These are phyloP conservation scores for Phaeosphaeria sp. DNA, from an alignment of 2,329 filamentous ascomycete genomes.

Conservation along the genomic window DNA sequence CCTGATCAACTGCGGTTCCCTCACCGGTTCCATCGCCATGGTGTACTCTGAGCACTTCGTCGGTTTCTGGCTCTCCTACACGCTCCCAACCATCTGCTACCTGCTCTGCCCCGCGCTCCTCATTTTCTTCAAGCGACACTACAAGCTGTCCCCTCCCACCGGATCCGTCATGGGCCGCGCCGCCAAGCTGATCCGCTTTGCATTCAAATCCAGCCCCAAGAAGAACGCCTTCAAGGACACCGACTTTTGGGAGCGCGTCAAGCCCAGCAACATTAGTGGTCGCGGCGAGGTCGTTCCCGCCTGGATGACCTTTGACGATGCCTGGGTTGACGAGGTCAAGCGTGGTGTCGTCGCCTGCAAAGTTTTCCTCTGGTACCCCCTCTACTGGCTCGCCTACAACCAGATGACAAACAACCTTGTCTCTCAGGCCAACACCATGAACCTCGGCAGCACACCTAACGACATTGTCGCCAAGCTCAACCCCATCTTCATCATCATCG, in stretches of 20 bases:
- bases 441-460: conserved; percentile 74
- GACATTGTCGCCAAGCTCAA: conserved; percentile 80
- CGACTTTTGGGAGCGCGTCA: conserved; percentile 67
- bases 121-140: conserved; percentile 68
- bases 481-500: conserved; percentile 76
- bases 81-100: conserved; percentile 71
- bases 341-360: conserved; percentile 41
- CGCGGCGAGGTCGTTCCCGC: conserved; percentile 58
- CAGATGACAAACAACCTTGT: conserved; percentile 73
- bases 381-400: conserved; percentile 46
- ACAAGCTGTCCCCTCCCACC: conserved; percentile 69
- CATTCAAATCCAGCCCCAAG: conserved; percentile 23
- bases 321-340: conserved; percentile 69
- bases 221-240: conserved; percentile 33
- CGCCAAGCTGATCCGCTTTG: conserved; percentile 64
- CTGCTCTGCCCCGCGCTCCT: conserved; percentile 64
- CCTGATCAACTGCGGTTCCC: conserved; percentile 48
- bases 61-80: conserved; percentile 76
- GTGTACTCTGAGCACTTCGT: conserved; percentile 55
- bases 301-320: conserved; percentile 84
- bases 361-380: conserved; percentile 66
- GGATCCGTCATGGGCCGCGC: conserved; percentile 76
- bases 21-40: conserved; percentile 46
- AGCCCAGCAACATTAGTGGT: conserved; percentile 58
- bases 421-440: conserved; percentile 72